Evolutionary conservation across 108 stramenopile genomes (phyloP).

Genomic region (Discostella pseudostelligera): DNA sequence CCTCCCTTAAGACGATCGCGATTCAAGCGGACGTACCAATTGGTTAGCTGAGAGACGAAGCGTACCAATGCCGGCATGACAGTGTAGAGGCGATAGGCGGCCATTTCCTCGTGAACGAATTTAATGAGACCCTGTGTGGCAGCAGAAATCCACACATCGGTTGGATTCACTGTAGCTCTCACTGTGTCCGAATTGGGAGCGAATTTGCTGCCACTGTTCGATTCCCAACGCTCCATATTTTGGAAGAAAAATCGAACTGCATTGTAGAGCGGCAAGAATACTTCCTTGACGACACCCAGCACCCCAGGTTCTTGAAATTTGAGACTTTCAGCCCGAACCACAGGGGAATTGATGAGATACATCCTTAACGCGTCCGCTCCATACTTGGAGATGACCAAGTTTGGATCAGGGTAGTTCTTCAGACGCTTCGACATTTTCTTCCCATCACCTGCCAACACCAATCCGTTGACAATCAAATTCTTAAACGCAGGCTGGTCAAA

Average conservation of each 20-base stretch:
- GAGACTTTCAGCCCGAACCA: constrained; percentile 96
- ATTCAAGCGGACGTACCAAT: constrained; percentile 99
- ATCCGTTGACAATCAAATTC: constrained; percentile 98
- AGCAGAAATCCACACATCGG: constrained; percentile 99
- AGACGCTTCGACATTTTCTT: constrained; percentile 99
- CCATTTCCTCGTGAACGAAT: constrained; percentile 98
- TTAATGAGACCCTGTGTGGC: constrained; percentile 93
- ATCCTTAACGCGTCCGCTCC: constrained; percentile 99
- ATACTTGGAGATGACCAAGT: constrained; percentile 87
- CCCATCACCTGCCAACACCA: constrained; percentile 96
- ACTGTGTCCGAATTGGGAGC: constrained; percentile 83
- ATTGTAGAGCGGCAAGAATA: constrained; percentile 98
- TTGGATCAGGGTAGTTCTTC: constrained; percentile 99
- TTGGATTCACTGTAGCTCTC: constrained; percentile 82
- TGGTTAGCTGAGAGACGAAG: constrained; percentile 96
- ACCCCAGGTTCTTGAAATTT: constrained; percentile 98
- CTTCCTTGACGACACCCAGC: constrained; percentile 94
- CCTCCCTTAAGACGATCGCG: constrained; percentile 96
- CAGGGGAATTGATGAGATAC: constrained; percentile 99
- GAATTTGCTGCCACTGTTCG: constrained; percentile 62
- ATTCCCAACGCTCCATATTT: constrained; percentile 85
- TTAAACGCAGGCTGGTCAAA: constrained; percentile 98
- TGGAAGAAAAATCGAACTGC: constrained; percentile 98
- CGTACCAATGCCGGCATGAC: constrained; percentile 97
- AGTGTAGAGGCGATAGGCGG: constrained; percentile 96